phyloP scores from a whole-genome alignment of 768 basidiomycete species.

The Chalciporus piperatus region DNA sequence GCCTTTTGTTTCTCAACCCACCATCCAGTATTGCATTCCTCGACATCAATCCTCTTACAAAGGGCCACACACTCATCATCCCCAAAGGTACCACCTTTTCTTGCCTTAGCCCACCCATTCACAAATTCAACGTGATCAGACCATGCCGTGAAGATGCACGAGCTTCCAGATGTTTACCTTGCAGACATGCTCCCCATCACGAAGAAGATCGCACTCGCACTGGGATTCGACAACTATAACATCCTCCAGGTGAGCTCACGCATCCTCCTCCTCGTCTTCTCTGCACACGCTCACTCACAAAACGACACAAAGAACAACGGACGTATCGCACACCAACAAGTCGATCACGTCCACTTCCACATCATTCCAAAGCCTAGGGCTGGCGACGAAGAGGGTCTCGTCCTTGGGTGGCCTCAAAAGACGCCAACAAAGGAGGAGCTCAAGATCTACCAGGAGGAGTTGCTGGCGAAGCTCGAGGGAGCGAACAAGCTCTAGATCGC shows the following conservation, averaged over 20 bases:
- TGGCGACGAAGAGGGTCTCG: no score
- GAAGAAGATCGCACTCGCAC: conserved; percentile 83
- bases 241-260: conserved; percentile 67
- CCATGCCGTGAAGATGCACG: conserved; percentile 82
- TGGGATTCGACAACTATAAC: conserved; percentile 79
- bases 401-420: no score
- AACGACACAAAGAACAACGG: no score
- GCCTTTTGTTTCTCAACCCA: neutral
- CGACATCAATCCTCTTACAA: conserved; percentile 88
- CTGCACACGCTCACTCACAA: no score
- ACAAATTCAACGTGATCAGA: conserved; percentile 42
- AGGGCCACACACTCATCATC: conserved; percentile 88
- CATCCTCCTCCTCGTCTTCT: no score
- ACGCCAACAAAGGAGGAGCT: no score
- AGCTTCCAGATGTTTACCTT: conserved; percentile 85
- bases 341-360: no score
- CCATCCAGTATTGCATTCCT: conserved; percentile 75
- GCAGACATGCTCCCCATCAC: conserved; percentile 73
- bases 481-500: no score
- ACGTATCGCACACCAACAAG: no score
- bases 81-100: conserved; percentile 74
- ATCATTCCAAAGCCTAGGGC: no score
- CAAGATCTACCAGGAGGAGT: no score
- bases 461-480: no score
- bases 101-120: neutral